These are phyloP conservation scores for Solanum peruvianum DNA, from an alignment of 257 asterid species.

Conservation along the genomic window DNA sequence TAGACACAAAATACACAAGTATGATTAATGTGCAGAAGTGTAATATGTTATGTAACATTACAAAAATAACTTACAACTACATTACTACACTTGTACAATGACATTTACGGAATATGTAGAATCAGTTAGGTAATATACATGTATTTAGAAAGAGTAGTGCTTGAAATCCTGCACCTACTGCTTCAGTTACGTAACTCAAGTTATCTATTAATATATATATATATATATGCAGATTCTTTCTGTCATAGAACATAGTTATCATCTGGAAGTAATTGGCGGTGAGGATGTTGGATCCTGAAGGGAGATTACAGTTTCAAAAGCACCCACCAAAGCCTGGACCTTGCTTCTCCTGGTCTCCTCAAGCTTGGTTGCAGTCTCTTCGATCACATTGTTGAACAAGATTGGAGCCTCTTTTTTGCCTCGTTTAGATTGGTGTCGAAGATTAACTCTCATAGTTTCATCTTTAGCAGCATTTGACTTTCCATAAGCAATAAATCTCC, in stretches of 20 bases:
- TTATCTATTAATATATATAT: neutral
- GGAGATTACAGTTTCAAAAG: conserved; percentile 46
- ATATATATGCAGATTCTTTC: neutral
- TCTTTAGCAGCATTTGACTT: neutral
- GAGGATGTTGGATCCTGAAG: conserved; percentile 22
- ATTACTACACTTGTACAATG: neutral
- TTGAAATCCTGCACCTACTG: neutral
- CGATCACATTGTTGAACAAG: conserved; percentile 14
- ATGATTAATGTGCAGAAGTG: neutral
- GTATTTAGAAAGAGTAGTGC: neutral
- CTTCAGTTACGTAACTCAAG: neutral
- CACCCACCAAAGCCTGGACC: conserved; percentile 62
- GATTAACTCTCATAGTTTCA: neutral
- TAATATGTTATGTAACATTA: neutral
- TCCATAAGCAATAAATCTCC: neutral
- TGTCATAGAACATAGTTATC: neutral
- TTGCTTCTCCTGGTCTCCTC: conserved; percentile 39
- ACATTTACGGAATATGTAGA: neutral
- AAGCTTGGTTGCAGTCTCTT: conserved; percentile 46
- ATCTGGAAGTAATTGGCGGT: neutral
- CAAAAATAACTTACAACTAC: neutral
- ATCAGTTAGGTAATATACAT: neutral
- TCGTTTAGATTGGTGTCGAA: neutral
- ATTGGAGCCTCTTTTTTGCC: neutral
- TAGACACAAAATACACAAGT: neutral